Conservation (phyloP, 208 protist species). For the Leishmania turanica region DNA sequence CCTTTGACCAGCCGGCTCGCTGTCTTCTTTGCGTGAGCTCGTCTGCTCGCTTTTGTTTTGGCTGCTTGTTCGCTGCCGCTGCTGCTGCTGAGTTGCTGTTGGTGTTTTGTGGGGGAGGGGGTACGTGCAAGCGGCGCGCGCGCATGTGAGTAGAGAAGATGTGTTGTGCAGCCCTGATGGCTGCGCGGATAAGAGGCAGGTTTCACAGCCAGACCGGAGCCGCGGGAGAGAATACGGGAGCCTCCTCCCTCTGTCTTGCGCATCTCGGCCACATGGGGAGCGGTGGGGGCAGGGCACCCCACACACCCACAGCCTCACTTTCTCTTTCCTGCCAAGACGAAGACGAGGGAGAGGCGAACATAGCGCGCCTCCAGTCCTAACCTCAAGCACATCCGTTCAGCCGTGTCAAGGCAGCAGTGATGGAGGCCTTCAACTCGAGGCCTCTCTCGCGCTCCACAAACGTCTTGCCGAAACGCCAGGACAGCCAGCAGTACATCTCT, state of each 20-base stretch:
- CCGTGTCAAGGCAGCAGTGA: conserved; percentile 36
- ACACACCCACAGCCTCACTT: neutral
- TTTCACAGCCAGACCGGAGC: neutral
- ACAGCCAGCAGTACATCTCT: conserved; percentile 89
- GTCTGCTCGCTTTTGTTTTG: no score
- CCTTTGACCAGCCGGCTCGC: no score
- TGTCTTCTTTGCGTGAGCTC: neutral
- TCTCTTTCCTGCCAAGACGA: neutral
- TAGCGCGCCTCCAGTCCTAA: neutral
- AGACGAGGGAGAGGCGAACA: neutral
- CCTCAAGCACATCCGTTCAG: conserved; percentile 6
- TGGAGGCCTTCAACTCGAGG: conserved; percentile 40
- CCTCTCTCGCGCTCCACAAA: conserved; percentile 64
- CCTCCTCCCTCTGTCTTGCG: neutral
- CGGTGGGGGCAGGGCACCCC: neutral
- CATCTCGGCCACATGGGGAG: neutral
- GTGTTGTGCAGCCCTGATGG: neutral
- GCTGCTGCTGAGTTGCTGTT: neutral
- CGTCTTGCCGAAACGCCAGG: conserved; percentile 80
- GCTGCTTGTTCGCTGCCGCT: neutral
- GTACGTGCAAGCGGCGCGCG: neutral
- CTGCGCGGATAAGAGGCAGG: neutral
- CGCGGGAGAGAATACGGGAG: neutral
- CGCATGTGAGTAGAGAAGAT: neutral
- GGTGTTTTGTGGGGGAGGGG: neutral